Evolutionary conservation across 495 filamentous ascomycete species (phyloP), one percentile per base, ranked within the genome.

Genomic region (Podospora australis): DNA sequence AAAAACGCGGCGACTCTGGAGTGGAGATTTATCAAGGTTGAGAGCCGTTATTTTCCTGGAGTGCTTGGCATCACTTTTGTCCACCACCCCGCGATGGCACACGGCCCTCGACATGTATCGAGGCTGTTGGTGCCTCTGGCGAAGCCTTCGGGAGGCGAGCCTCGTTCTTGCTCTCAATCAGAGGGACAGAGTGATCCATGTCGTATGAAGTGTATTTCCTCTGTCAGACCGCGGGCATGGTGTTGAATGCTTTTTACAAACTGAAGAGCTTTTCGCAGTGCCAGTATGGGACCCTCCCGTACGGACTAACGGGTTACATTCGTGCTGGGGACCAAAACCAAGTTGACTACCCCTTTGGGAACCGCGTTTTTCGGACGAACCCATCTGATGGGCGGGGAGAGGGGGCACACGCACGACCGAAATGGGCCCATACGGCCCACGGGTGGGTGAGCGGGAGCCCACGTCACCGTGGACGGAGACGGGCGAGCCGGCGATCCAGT

Each of bases 31-130:
- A 19, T 5, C 17, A 44, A 29, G 20, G n/a, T n/a, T n/a, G 40
- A 43, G 38, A 39, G 22, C 36, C 35, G 44, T 32, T 23, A 26
- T 6, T 44, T 36, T 25, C 38, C 41, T 41, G 23, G 26, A 17
- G 6, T 30, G 13, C 39, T 53, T 53, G 45, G 50, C 50, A 25
- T 45, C 19, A 35, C 41, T 26, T 50, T 40, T 39, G 45, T 25
- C 13, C 29, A 26, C 42, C 25, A 50, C 24, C 48, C 40, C 40
- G 17, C 34, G 4, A 16, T 16, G n/a, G 17, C 11, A 36, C 34
- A 40, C 38, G 16, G 17, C 6, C 38, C 5, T 40, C 17, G 16
- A 20, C 38, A 40, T 30, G 13, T 6, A 17, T 16, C 9, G 13
- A 8, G 16, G 25, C 16, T 39, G 17, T 19, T 20, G 8, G 21